Percentiles rank a stretch among this genome's conserved stretches.
Evolutionary conservation across 306 rosid genomes (phyloP).

Genomic region (Vigna radiata): DNA sequence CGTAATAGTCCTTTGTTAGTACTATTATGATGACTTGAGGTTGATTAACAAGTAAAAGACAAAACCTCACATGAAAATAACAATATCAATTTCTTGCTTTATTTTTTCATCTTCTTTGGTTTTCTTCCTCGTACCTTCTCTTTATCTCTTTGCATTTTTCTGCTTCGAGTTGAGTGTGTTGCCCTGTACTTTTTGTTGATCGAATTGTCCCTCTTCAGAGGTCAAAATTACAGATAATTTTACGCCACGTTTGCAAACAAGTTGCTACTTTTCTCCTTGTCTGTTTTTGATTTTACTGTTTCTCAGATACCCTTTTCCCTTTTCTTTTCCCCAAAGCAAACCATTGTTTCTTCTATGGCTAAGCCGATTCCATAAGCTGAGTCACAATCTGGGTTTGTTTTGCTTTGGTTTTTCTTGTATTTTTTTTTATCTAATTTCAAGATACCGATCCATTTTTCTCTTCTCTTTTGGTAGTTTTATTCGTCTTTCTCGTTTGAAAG

Average conservation of each 20-base stretch:
- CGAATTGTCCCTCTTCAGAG: conserved; percentile 43
- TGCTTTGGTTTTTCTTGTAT: background rate
- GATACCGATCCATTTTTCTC: conserved; percentile 45
- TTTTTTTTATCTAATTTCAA: conserved; percentile 30
- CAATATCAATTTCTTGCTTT: background rate
- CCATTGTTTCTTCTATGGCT: conserved; percentile 47
- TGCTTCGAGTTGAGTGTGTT: conserved; percentile 4
- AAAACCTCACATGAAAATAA: no score
- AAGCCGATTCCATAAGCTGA: conserved; percentile 41
- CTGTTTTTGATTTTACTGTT: conserved; percentile 21
- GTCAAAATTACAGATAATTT: conserved; percentile 25
- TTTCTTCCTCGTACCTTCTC: conserved; percentile 4
- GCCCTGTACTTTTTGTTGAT: conserved; percentile 41
- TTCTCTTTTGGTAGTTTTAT: background rate
- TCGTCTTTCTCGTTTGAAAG: conserved; percentile 30
- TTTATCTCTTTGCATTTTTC: conserved; percentile 40
- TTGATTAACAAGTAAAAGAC: no score
- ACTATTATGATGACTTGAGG: no score
- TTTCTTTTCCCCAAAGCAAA: background rate
- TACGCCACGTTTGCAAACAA: conserved; percentile 27
- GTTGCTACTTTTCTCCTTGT: conserved; percentile 34
- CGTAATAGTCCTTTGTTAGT: no score
- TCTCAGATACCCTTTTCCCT: conserved; percentile 44
- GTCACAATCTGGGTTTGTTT: conserved; percentile 35
- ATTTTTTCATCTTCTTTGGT: background rate